Conservation (phyloP, 2,329 filamentous ascomycete genomes). For the Cladosporium halotolerans region DNA sequence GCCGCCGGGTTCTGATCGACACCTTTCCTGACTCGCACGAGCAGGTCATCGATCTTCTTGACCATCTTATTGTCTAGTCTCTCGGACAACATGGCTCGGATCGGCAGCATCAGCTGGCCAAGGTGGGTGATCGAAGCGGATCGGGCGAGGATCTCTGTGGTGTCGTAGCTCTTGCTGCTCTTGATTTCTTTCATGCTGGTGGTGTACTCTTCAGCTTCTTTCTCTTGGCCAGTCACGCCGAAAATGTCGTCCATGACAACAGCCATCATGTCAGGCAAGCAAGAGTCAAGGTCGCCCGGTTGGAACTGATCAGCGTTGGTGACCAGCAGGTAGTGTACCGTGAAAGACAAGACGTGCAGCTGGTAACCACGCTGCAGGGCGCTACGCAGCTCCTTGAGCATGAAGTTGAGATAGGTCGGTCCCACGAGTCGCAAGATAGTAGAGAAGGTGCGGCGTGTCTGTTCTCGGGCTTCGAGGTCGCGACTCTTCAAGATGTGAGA, state of each 20-base stretch:
- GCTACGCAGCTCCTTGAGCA: slow-evolving; percentile 82
- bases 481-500: slow-evolving; percentile 89
- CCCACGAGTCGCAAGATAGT: slow-evolving; percentile 79
- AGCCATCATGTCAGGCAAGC: slow-evolving; percentile 66
- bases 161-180: slow-evolving; percentile 96
- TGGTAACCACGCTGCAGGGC: slow-evolving; percentile 84
- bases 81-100: slow-evolving; percentile 73
- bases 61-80: slow-evolving; percentile 77
- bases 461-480: slow-evolving; percentile 80
- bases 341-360: slow-evolving; percentile 89
- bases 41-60: slow-evolving; percentile 82
- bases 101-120: slow-evolving; percentile 67
- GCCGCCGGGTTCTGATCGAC: slow-evolving; percentile 75
- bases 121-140: slow-evolving; percentile 71
- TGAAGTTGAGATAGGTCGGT: slow-evolving; percentile 77
- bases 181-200: slow-evolving; percentile 97
- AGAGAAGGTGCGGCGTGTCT: slow-evolving; percentile 79
- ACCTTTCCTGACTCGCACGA: slow-evolving; percentile 76
- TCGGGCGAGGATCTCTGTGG: slow-evolving; percentile 85
- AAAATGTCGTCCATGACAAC: slow-evolving; percentile 98
- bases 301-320: slow-evolving; percentile 64
- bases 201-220: slow-evolving; percentile 91
- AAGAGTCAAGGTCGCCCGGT: slow-evolving; percentile 85
- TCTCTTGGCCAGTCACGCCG: slow-evolving; percentile 84
- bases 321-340: slow-evolving; percentile 84